Evolutionary conservation across 345 rosid species (phyloP).

Genomic region (Euphorbia lathyris): DNA sequence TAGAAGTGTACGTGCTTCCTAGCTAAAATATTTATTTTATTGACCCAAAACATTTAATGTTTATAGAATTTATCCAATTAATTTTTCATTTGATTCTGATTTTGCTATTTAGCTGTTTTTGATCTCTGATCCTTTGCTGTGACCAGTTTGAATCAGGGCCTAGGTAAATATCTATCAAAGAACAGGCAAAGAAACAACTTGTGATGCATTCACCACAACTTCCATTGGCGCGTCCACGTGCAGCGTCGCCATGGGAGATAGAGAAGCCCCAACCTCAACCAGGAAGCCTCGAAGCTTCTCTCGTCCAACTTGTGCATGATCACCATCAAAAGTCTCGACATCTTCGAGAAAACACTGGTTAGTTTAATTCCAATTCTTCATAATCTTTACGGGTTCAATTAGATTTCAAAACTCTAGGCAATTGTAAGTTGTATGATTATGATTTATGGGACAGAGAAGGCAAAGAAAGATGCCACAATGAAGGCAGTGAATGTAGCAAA

Average conservation of each 20-base stretch:
- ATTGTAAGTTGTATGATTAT: neutral
- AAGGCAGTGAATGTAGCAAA: constrained; percentile 65
- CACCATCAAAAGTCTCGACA: constrained; percentile 55
- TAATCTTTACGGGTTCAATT: neutral
- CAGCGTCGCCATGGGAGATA: constrained; percentile 2
- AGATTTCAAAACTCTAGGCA: neutral
- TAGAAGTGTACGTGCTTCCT: too few species aligned
- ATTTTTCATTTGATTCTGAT: neutral
- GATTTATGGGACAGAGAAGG: constrained; percentile 40
- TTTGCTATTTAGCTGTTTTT: neutral
- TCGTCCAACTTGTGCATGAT: constrained; percentile 52
- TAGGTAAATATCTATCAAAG: neutral
- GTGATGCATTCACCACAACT: constrained; percentile 10
- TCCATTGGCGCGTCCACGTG: constrained; percentile 4
- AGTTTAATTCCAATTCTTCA: neutral
- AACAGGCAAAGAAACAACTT: too few species aligned
- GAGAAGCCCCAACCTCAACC: constrained; percentile 15
- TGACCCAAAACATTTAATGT: neutral
- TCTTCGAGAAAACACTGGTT: constrained; percentile 65
- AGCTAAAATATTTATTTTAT: too few species aligned
- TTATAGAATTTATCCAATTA: neutral
- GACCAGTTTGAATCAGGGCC: neutral
- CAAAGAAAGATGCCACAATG: constrained; percentile 65
- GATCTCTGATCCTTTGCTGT: neutral
- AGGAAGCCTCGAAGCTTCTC: constrained; percentile 52